Base-by-base conservation (phyloP, 768 basidiomycete species). In the Hypholoma fasciculare region DNA sequence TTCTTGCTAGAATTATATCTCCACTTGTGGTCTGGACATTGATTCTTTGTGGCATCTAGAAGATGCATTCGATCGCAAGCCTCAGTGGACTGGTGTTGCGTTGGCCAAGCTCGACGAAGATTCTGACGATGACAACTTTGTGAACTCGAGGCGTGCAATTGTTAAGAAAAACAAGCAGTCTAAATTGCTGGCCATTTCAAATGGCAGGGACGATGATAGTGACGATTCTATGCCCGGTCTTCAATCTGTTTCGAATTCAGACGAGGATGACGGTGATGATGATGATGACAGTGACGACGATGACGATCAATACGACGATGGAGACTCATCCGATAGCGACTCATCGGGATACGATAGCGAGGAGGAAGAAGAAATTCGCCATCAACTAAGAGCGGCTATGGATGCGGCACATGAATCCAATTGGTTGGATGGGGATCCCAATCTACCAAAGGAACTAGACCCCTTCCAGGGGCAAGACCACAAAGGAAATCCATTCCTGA, bases 401-500 rank as follows among this genome's bases (percentile, higher is more conserved):
- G 85, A 90, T 59, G 74, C 80, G 16, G 85, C 83, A 0, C 76
- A 82, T 63, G 79, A 84, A 51, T 77, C 82, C 17, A 87, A 86
- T 54, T 86, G 85, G 69, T 76, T 84, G 50, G 83, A 88, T 65
- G 75, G 76, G 30, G 76, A 72, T 14, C 42, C 56, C 38, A 61
- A 70, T 55, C 69, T 70, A 12, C 69, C 71, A 13, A 67, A 69
- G 14, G 74, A 76, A 7, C 74, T 80, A 4, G 75, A 83, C 52
- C 76, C 81, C 49, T 78, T 80, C 48, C 68, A 76, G 40, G 69
- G 76, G 12, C 82, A 85, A 20, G 79, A 82, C 52, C 76, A 79
- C 52, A 87, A 86, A 65, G 82, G 79, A 17, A 94, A 94, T 65
- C 89, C 90, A 0, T 92, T 94, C 69, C 69, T 93, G 64, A 92